Base-by-base conservation (phyloP, 208 protist genomes). In the Endotrypanum monterogeii region DNA sequence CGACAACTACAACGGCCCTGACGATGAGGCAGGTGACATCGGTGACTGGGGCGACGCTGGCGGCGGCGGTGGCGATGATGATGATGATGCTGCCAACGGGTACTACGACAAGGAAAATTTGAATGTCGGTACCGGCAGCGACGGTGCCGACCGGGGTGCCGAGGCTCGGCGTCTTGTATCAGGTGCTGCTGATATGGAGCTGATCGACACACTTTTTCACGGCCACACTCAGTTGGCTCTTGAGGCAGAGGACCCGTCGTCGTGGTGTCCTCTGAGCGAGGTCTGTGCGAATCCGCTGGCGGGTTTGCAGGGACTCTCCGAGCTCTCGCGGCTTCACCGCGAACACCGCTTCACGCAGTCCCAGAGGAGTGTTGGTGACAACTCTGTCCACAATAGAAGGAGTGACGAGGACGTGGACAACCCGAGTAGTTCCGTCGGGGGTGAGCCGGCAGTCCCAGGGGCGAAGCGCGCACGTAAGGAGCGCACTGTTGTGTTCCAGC, bases 191-290 rank as follows among this genome's bases (percentile, higher is more conserved):
- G 90, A 92, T 71, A 71, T 97, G 72, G 83, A 92, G 66, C 78
- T 82, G 41, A 82, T 92, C 72, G 91, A 94, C 61, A 71, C 73
- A 7, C 78, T 89, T 18, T 87, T 91, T 56, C 66, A 63, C 71
- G 65, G 67, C 7, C 51, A 73, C 35, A 80, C 83, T 51, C 89
- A 88, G 58, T 83, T 95, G 44, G 90, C 90, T 7, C 83, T 97
- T 20, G 90, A 93, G 79, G 90, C 88, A 16, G 93, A 95, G 35
- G 84, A 94, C 73, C 89, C 87, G 23, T 74, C 78, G 1, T 78
- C 74, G 61, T 95, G 93, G 91, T 94, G 88, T 74, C 91, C 86
- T 25, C 79, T 95, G 41, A 72, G 78, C 35, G 83, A 93, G 58
- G 83, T 83, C 58, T 62, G 76, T 12, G 70, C 74, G 28, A 75